Evolutionary conservation across 139 green algal genomes (phyloP), one percentile per base, ranked within the genome.

Genomic region (Volvox reticuliferus): DNA sequence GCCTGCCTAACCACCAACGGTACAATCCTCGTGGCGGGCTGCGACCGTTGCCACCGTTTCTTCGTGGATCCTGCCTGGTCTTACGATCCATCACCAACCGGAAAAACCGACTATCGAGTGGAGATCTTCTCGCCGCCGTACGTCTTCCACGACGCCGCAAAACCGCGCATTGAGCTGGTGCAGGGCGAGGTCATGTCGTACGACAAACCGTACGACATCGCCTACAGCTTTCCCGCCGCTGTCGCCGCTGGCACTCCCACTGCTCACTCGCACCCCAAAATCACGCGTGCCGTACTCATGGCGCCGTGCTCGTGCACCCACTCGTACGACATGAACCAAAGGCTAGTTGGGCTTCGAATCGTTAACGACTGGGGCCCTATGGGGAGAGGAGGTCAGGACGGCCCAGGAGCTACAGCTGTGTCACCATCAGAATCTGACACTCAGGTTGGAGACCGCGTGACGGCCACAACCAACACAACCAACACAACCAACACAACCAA

Each of bases 281-380:
- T 89, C 6, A 79, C 82, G 12, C 30, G 62, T 18, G 92, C 85
- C n/a, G 80, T 90, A 63, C 77, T 94, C 20, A 89, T 94, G 36
- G 89, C 92, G 33, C 92, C 92, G 0, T 89, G 62, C 36, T 90
- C 77, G 22, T 86, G 44, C 63, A 94, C 92, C 0, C 92, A 94
- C 80, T 91, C 77, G 20, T 94, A 80, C 86, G 93, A 94, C 89
- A 94, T 73, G 22, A 90, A 94, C 86, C 92, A 94, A 65, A 89
- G 92, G 30, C 37, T 94, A 37, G 86, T 94, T 2, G 88, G 88
- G 0, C 61, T 93, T 61, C 21, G 30, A 17, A 73, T 91, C 17
- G 26, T 71, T 61, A 36, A 26, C 18, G 65, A 91, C 85, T 55
- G 44, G 44, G 44, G 44, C 9, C 44, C 44, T 55, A 55, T 55